These are phyloP conservation scores for Lichtheimia hyalospora DNA, from an alignment of 371 early-diverging fungal genomes.

Conservation along the genomic window DNA sequence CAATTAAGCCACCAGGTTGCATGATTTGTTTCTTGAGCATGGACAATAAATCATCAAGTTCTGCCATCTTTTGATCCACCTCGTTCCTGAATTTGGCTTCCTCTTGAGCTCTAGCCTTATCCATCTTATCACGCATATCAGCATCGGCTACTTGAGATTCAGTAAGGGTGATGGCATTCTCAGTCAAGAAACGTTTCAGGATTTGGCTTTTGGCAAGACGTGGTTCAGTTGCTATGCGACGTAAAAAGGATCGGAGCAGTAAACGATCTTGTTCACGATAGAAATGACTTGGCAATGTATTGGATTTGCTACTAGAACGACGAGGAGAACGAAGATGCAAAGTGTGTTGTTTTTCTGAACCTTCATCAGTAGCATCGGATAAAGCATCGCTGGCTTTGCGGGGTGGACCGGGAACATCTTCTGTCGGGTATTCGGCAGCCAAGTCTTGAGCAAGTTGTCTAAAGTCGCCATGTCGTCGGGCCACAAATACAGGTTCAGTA, in stretches of 20 bases:
- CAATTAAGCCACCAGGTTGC: constrained; percentile 43
- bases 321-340: neutral
- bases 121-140: constrained; percentile 32
- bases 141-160: constrained; percentile 40
- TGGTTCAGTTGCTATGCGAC: constrained; percentile 33
- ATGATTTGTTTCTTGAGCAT: constrained; percentile 49
- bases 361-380: constrained; percentile 3
- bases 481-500: constrained; percentile 15
- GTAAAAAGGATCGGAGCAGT: constrained; percentile 46
- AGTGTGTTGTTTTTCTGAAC: constrained; percentile 4
- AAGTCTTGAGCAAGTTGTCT: constrained; percentile 23
- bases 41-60: constrained; percentile 44
- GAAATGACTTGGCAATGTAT: neutral
- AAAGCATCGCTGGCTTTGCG: constrained; percentile 23
- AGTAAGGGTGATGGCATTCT: constrained; percentile 35
- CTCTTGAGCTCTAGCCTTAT: constrained; percentile 40
- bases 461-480: constrained; percentile 36
- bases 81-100: constrained; percentile 41
- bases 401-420: constrained; percentile 26
- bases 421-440: constrained; percentile 23
- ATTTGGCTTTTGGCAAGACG: constrained; percentile 29
- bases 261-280: constrained; percentile 56
- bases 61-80: constrained; percentile 44
- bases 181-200: constrained; percentile 44
- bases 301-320: neutral